Evolutionary conservation across 352 stramenopile genomes (phyloP).

Genomic region (Blastocystis sp.): DNA sequence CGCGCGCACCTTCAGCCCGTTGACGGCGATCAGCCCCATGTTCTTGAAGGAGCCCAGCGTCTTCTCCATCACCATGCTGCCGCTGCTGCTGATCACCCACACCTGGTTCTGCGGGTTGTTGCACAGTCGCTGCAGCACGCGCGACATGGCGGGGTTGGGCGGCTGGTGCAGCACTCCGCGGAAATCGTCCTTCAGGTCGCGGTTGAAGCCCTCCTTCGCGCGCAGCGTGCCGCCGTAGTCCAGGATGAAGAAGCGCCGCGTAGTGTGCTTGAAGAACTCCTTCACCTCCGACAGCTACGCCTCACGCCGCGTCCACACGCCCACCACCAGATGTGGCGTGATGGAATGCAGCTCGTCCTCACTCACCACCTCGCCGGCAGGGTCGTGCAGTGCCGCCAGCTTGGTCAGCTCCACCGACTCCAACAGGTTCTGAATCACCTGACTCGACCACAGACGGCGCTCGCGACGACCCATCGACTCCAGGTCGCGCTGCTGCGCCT

Average conservation of each 20-base stretch:
- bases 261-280: neutral
- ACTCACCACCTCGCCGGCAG: neutral
- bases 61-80: conserved; percentile 50
- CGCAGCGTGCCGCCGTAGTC: conserved; percentile 66
- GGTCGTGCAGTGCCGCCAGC: neutral
- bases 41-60: conserved; percentile 36
- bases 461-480: conserved; percentile 49
- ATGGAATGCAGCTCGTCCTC: conserved; percentile 55
- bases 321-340: neutral
- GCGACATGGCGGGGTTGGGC: conserved; percentile 27
- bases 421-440: conserved; percentile 54
- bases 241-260: conserved; percentile 57
- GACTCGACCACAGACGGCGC: conserved; percentile 15
- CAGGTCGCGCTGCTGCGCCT: conserved; percentile 24
- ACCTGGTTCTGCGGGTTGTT: conserved; percentile 62
- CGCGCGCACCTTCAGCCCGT: conserved; percentile 51
- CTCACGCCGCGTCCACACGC: neutral
- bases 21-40: conserved; percentile 48
- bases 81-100: conserved; percentile 68
- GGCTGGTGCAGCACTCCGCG: conserved; percentile 44
- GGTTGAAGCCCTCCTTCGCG: conserved; percentile 65
- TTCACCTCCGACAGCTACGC: conserved; percentile 5
- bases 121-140: conserved; percentile 49
- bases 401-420: neutral
- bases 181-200: conserved; percentile 69